Base-by-base conservation (phyloP, 2,329 filamentous ascomycete species). In the Arachnopeziza araneosa region DNA sequence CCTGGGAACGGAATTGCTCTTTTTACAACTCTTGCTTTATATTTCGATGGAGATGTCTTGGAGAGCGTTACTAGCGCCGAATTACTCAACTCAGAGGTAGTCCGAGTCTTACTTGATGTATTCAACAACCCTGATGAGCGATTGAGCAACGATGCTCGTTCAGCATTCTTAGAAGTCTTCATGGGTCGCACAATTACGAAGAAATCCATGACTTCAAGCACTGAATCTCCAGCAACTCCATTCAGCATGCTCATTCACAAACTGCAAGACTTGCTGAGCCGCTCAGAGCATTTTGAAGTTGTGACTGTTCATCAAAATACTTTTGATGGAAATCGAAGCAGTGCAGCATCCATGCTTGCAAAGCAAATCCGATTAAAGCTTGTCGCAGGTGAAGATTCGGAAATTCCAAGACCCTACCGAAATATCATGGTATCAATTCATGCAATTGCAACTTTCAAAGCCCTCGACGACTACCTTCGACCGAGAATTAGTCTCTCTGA, bases 351-450 rank as follows among this genome's bases (percentile, higher is more conserved):
- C 0, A 97, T 99, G 93, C 81, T 99, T 6, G 93, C 92, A 4
- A 98, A 98, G 74, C 95, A 99, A 71, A 88, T 99, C 36, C 86
- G 93, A 36, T 82, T 99, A 52, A 93, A 91, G 68, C 80, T 99
- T 36, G 84, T 93, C 48, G 93, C 95, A 1, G 93, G 96, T 66
- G 93, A 96, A 1, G 88, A 93, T 53, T 93, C 92, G 0, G 90
- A 95, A 54, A 95, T 99, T 61, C 95, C 95, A 21, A 83, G 87
- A 44, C 81, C 88, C 0, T 98, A 96, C 72, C 85, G 90, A 23
- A 96, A 93, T 67, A 96, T 99, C 64, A 97, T 97, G 89, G 95
- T 99, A 0, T 96, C 92, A 0, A 99, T 99, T 60, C 95, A 99
- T 73, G 95, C 95, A 19, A 98, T 99, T 70, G 93, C 95, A 1